phyloP scores from a whole-genome alignment of 768 basidiomycete species.

The Calocybe cyanea region DNA sequence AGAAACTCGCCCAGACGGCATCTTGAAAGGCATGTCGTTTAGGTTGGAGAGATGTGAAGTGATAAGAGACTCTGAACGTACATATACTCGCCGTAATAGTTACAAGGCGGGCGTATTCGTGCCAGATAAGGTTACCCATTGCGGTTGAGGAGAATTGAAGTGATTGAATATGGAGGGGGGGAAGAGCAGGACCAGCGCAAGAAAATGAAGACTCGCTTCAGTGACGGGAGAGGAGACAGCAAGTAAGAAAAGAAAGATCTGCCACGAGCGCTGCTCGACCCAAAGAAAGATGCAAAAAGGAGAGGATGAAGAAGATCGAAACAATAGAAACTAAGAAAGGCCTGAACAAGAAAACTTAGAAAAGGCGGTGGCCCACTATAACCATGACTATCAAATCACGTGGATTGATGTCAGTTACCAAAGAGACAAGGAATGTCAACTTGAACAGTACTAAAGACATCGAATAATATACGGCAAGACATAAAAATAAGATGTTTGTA shows the following conservation, averaged over 20 bases:
- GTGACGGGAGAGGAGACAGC: slow-evolving; percentile 24
- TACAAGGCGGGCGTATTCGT: slow-evolving; percentile 68
- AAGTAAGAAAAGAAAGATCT: slow-evolving; percentile 21
- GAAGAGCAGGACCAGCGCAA: slow-evolving; percentile 14
- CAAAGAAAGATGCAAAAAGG: slow-evolving; percentile 19
- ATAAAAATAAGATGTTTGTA: no score
- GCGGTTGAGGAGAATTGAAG: slow-evolving; percentile 8
- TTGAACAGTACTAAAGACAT: not conserved
- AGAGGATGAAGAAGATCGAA: slow-evolving; percentile 9
- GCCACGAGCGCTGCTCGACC: slow-evolving; percentile 29
- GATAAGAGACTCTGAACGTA: slow-evolving; percentile 36
- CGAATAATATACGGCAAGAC: not conserved
- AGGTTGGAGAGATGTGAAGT: not conserved
- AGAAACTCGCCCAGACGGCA: slow-evolving; percentile 78
- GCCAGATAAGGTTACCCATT: slow-evolving; percentile 85
- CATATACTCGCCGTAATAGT: slow-evolving; percentile 68
- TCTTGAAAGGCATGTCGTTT: slow-evolving; percentile 37
- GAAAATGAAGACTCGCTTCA: slow-evolving; percentile 38
- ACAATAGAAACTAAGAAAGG: slow-evolving; percentile 7
- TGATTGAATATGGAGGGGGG: slow-evolving; percentile 7
- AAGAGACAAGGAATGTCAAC: slow-evolving; percentile 5
- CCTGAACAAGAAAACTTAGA: slow-evolving; percentile 2
- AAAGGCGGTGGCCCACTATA: not conserved
- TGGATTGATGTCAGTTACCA: slow-evolving; percentile 14
- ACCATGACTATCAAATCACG: slow-evolving; percentile 10